These are phyloP conservation scores for Fusarium pilosicola DNA, from an alignment of 2,329 filamentous ascomycete species.

Conservation along the genomic window DNA sequence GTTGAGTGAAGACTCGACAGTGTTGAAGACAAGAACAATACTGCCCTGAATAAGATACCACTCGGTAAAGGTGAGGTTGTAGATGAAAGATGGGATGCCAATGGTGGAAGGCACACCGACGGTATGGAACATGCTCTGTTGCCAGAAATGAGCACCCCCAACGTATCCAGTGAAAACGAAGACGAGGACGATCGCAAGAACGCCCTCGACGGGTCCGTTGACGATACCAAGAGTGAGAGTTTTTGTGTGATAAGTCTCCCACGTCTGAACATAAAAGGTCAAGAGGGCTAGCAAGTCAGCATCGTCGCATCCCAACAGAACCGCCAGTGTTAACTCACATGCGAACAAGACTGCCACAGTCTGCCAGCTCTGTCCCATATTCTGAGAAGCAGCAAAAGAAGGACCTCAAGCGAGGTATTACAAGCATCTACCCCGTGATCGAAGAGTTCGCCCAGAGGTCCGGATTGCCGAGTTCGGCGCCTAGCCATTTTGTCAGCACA, in stretches of 20 bases:
- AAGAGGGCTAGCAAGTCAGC: conserved; percentile 69
- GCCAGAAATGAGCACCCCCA: conserved; percentile 94
- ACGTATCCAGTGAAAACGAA: conserved; percentile 86
- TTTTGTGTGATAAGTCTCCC: conserved; percentile 99
- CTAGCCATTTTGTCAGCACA: conserved; percentile 52
- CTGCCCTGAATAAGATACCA: conserved; percentile 92
- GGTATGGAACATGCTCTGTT: conserved; percentile 79
- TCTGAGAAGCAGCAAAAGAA: conserved; percentile 91
- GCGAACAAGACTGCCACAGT: conserved; percentile 86
- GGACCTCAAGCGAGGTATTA: conserved; percentile 92
- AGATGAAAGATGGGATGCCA: conserved; percentile 76
- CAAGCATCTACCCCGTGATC: conserved; percentile 97
- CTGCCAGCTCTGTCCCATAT: conserved; percentile 91
- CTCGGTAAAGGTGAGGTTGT: conserved; percentile 86
- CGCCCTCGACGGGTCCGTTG: conserved; percentile 94
- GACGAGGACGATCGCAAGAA: conserved; percentile 83
- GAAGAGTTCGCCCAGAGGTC: conserved; percentile 94
- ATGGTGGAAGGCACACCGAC: conserved; percentile 72
- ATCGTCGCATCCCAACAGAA: not conserved
- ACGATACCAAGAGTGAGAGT: conserved; percentile 91
- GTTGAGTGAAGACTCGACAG: conserved; percentile 79
- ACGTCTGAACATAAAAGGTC: conserved; percentile 99
- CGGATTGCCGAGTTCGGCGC: conserved; percentile 89
- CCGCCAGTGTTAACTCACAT: conserved; percentile 61
- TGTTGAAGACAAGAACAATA: conserved; percentile 86